phyloP scores from a whole-genome alignment of 2,329 filamentous ascomycete species.

The Pseudocercospora crystallina region DNA sequence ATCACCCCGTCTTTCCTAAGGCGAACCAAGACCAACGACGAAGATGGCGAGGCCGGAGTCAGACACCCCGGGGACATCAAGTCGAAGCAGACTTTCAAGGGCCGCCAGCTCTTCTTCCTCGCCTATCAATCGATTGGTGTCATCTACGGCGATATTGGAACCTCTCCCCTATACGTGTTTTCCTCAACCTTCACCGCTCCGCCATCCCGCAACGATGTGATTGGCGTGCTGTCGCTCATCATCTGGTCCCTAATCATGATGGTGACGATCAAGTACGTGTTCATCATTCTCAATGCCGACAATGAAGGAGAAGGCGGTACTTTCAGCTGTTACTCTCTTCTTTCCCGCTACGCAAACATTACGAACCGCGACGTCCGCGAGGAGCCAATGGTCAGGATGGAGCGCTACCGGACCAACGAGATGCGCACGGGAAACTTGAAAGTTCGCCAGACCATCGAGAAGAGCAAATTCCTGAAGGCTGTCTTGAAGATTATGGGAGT shows the following conservation, averaged over 20 bases:
- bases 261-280: conserved; percentile 68
- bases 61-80: conserved; percentile 28
- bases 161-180: conserved; percentile 65
- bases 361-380: conserved; percentile 59
- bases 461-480: conserved; percentile 52
- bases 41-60: conserved; percentile 26
- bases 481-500: conserved; percentile 63
- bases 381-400: conserved; percentile 57
- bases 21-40: not conserved
- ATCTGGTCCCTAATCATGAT: conserved; percentile 69
- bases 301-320: conserved; percentile 72
- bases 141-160: conserved; percentile 59
- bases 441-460: conserved; percentile 60
- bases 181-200: conserved; percentile 62
- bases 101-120: conserved; percentile 44
- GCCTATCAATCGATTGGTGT: conserved; percentile 66
- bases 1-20: not conserved
- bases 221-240: conserved; percentile 66
- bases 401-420: conserved; percentile 59
- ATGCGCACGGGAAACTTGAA: conserved; percentile 53
- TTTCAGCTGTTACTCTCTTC: conserved; percentile 65
- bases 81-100: conserved; percentile 34
- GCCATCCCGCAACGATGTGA: conserved; percentile 58
- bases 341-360: conserved; percentile 63
- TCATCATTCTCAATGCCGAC: conserved; percentile 65